phyloP scores from a whole-genome alignment of 371 early-diverging fungal species.

The Mortierella sp. region DNA sequence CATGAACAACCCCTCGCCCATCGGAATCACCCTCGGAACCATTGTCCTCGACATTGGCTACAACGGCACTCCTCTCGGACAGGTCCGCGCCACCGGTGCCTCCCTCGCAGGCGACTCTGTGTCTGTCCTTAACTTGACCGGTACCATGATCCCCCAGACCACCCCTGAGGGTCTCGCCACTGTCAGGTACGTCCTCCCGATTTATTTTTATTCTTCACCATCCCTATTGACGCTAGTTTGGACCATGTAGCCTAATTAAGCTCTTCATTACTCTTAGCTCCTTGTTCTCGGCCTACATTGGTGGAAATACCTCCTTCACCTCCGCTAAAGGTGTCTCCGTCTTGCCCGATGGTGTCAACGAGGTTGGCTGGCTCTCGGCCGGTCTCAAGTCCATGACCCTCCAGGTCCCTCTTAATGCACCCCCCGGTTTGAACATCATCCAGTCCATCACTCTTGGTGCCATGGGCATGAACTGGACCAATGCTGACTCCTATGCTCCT shows the following conservation, averaged over 20 bases:
- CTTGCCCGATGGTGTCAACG: constrained; percentile 70
- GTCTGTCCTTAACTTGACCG: constrained; percentile 65
- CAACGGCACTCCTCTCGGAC: constrained; percentile 66
- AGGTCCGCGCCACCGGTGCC: constrained; percentile 63
- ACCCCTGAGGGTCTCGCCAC: constrained; percentile 61
- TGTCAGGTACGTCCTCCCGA: constrained; percentile 37
- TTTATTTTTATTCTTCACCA: background rate
- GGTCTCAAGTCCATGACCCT: constrained; percentile 63
- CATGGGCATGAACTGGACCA: constrained; percentile 68
- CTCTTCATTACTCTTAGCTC: constrained; percentile 21
- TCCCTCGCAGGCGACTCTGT: constrained; percentile 48
- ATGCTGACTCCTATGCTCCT: constrained; percentile 66
- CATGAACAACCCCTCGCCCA: constrained; percentile 70
- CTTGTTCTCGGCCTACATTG: constrained; percentile 70
- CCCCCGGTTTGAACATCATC: constrained; percentile 65
- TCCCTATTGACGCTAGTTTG: background rate
- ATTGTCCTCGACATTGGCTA: constrained; percentile 67
- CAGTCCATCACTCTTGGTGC: constrained; percentile 66
- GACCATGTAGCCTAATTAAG: background rate
- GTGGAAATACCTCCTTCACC: constrained; percentile 64
- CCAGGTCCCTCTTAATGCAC: constrained; percentile 47
- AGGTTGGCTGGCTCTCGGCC: constrained; percentile 69
- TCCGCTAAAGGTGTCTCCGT: constrained; percentile 70
- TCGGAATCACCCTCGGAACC: constrained; percentile 71
- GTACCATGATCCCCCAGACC: constrained; percentile 64